These are phyloP conservation scores for Hibiscus tridactylites DNA, from an alignment of 345 rosid species.

Conservation along the genomic window DNA sequence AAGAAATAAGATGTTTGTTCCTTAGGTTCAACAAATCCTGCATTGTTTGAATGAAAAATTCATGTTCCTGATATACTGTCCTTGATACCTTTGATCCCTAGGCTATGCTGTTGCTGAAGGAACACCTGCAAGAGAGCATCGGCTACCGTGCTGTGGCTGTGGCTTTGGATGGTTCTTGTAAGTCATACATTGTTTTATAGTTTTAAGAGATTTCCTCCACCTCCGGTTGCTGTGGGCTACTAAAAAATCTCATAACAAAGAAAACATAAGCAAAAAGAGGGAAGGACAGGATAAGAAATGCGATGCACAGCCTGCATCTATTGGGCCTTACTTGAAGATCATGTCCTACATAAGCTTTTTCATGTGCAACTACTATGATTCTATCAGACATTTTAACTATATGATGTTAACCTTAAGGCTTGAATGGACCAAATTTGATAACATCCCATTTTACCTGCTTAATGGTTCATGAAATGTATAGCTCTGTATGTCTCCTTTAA, in stretches of 20 bases:
- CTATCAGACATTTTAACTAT: not conserved
- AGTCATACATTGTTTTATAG: conserved; percentile 20
- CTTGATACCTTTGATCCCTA: conserved; percentile 17
- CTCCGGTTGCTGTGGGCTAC: not conserved
- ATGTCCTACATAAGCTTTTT: not conserved
- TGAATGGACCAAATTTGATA: not conserved
- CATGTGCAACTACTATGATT: not conserved
- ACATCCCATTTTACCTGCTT: not conserved
- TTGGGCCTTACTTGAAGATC: not conserved
- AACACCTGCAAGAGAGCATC: conserved; percentile 59
- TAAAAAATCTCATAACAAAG: too few relatives aligned
- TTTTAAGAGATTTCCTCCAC: not conserved
- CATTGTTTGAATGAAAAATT: not conserved
- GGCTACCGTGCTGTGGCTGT: conserved; percentile 83
- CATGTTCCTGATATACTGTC: not conserved
- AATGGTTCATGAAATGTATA: not conserved
- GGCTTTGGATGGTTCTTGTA: conserved; percentile 91
- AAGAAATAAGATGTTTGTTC: not conserved
- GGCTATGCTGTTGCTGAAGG: conserved; percentile 88
- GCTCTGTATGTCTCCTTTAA: not conserved
- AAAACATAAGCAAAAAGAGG: too few relatives aligned
- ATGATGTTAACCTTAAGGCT: not conserved
- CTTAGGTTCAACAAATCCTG: not conserved
- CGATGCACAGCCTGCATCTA: not conserved
- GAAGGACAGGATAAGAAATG: not conserved